Conservation (phyloP, 768 basidiomycete genomes). For the Mrakia frigida region DNA sequence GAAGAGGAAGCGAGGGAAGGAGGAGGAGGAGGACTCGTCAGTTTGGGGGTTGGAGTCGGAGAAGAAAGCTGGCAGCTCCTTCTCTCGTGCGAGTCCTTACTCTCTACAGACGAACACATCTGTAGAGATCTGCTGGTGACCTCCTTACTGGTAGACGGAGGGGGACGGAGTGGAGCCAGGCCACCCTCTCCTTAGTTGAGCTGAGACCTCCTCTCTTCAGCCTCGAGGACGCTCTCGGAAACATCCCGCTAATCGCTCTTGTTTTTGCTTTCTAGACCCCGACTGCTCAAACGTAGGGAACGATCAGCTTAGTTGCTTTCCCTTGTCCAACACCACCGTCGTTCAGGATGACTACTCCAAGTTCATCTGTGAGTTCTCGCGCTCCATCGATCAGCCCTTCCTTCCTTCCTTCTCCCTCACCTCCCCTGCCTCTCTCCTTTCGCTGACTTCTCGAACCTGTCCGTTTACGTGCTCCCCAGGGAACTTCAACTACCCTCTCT, state of each 20-base stretch:
- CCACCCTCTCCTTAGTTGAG: background rate
- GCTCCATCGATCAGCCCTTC: background rate
- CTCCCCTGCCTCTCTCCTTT: background rate
- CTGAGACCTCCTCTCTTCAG: background rate
- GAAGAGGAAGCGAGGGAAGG: background rate
- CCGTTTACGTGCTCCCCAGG: too few species aligned
- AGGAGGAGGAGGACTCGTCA: background rate
- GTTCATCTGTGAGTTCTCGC: conserved; percentile 13
- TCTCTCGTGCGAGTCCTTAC: background rate
- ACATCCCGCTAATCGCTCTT: background rate
- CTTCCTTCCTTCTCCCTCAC: conserved; percentile 1
- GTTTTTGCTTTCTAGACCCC: background rate
- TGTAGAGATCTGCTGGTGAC: background rate
- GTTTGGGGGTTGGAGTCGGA: background rate
- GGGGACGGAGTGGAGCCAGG: too few species aligned
- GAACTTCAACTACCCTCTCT: conserved; percentile 31
- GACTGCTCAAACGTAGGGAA: conserved; percentile 26
- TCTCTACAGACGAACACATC: background rate
- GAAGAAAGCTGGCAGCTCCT: background rate
- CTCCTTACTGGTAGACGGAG: background rate
- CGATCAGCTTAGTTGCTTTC: conserved; percentile 27
- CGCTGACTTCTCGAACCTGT: background rate
- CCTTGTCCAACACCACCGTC: conserved; percentile 20
- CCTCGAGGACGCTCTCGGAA: background rate
- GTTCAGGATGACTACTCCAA: conserved; percentile 26